phyloP scores from a whole-genome alignment of 75 land plant genomes.

The Isoetes taiwanensis region DNA sequence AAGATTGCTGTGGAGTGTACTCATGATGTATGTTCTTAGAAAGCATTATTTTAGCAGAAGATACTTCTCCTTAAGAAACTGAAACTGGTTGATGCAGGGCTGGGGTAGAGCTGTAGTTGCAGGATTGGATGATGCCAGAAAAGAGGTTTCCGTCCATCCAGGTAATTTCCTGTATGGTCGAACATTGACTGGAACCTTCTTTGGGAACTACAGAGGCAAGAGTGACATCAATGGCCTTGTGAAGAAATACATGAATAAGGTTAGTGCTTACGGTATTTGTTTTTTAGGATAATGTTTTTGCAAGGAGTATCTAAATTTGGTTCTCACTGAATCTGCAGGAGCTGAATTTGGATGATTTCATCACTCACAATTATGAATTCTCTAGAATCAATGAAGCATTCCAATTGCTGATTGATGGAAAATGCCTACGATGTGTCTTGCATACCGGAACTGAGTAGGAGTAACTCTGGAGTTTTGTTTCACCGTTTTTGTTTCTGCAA shows the following conservation, averaged over 20 bases:
- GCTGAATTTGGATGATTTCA: slow-evolving; percentile 1
- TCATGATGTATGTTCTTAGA: slow-evolving; percentile 2
- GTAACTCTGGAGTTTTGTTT: too few species aligned
- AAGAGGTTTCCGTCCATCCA: slow-evolving; percentile 21
- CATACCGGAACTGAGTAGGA: too few species aligned
- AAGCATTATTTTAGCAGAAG: too few species aligned
- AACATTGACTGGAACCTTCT: slow-evolving; percentile 37
- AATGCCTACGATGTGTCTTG: slow-evolving; percentile 1
- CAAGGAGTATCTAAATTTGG: too few species aligned
- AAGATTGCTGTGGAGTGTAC: not conserved
- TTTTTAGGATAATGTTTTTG: too few species aligned
- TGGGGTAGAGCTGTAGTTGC: slow-evolving; percentile 20
- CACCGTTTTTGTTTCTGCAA: too few species aligned
- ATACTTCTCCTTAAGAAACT: too few species aligned
- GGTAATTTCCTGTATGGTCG: slow-evolving; percentile 37
- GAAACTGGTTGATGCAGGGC: slow-evolving; percentile 9
- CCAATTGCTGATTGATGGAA: not conserved
- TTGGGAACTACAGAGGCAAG: slow-evolving; percentile 60
- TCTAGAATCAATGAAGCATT: not conserved
- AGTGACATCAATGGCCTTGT: slow-evolving; percentile 47
- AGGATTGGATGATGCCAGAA: slow-evolving; percentile 9
- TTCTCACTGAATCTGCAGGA: too few species aligned
- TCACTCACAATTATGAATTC: not conserved
- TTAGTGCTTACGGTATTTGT: too few species aligned
- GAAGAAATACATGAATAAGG: slow-evolving; percentile 52